A percentile compares a stretch with the other conserved stretches of the same genome.
phyloP scores from a whole-genome alignment of 192 early-diverging fungal genomes.

The Coemansia sp. region DNA sequence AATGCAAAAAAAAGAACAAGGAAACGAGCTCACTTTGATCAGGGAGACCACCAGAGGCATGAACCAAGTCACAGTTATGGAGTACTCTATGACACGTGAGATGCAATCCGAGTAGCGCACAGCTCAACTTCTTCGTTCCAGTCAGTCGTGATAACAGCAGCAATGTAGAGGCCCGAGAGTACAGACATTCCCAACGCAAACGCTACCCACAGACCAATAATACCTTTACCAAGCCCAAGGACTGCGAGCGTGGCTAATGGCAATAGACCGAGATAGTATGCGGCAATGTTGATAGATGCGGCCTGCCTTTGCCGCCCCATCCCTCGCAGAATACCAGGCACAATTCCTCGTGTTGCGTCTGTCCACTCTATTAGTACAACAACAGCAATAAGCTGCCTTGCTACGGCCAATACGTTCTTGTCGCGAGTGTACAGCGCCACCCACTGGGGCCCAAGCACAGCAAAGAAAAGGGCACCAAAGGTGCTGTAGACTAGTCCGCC shows the following conservation, averaged over 20 bases:
- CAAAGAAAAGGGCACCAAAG: conserved; percentile 53
- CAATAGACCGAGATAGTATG: conserved; percentile 57
- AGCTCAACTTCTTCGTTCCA: conserved; percentile 33
- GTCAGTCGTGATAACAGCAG: conserved; percentile 12
- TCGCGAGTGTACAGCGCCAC: conserved; percentile 61
- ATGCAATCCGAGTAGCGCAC: conserved; percentile 21
- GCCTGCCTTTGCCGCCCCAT: conserved; percentile 57
- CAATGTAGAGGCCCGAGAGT: conserved; percentile 30
- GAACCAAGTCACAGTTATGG: neutral
- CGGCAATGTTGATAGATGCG: conserved; percentile 54
- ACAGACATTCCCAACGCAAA: conserved; percentile 44
- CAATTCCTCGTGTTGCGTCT: conserved; percentile 62
- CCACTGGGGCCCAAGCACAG: conserved; percentile 51
- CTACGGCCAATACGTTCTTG: conserved; percentile 28
- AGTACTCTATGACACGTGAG: neutral
- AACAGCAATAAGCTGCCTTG: conserved; percentile 29
- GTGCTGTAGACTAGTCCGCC: conserved; percentile 56
- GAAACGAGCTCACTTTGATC: neutral
- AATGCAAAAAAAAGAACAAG: neutral
- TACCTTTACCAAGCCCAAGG: conserved; percentile 29
- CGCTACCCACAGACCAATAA: conserved; percentile 43
- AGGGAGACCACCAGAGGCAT: neutral
- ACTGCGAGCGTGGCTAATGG: conserved; percentile 50
- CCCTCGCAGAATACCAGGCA: conserved; percentile 61
- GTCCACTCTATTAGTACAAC: conserved; percentile 44